These are phyloP conservation scores for Prunella vulgaris DNA, from an alignment of 257 asterid species.

Conservation along the genomic window DNA sequence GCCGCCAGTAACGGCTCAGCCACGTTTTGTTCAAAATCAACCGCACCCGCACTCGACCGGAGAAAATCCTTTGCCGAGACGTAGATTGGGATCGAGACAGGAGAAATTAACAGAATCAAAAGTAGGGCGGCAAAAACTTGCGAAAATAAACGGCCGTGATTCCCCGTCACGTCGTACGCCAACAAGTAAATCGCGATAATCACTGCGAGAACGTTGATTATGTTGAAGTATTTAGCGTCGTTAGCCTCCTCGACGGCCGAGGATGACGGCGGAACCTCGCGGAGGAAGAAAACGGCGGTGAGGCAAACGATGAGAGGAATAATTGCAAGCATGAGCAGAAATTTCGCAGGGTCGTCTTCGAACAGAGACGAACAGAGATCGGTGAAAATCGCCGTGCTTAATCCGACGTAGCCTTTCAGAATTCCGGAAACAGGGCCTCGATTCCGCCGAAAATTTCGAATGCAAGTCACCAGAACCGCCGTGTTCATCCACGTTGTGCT, in stretches of 20 bases:
- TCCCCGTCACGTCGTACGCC: slow-evolving; percentile 58
- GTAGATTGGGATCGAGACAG: slow-evolving; percentile 59
- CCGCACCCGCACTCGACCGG: slow-evolving; percentile 14
- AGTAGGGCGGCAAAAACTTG: slow-evolving; percentile 55
- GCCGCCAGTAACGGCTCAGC: slow-evolving; percentile 36
- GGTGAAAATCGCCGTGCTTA: slow-evolving; percentile 90
- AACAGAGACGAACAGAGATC: slow-evolving; percentile 86
- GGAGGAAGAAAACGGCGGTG: slow-evolving; percentile 68
- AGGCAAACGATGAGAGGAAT: slow-evolving; percentile 70
- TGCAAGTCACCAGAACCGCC: slow-evolving; percentile 79
- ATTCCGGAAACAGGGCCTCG: slow-evolving; percentile 89
- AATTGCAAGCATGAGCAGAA: slow-evolving; percentile 62
- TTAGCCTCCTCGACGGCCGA: slow-evolving; percentile 48
- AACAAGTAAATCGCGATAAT: slow-evolving; percentile 61
- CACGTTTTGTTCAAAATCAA: slow-evolving; percentile 34
- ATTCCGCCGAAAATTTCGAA: slow-evolving; percentile 71
- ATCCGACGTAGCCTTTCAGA: slow-evolving; percentile 76
- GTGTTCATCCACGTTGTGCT: slow-evolving; percentile 99
- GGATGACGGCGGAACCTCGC: slow-evolving; percentile 78
- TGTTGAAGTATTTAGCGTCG: slow-evolving; percentile 54
- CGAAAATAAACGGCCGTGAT: slow-evolving; percentile 44
- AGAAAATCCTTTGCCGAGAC: slow-evolving; percentile 26
- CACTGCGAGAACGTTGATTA: slow-evolving; percentile 61
- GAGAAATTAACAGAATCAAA: slow-evolving; percentile 55
- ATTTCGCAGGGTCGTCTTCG: slow-evolving; percentile 65